Percentiles rank a stretch among this genome's conserved stretches.
Evolutionary conservation across 129 eudicot species (phyloP).

Genomic region (Scalesia atractyloides): DNA sequence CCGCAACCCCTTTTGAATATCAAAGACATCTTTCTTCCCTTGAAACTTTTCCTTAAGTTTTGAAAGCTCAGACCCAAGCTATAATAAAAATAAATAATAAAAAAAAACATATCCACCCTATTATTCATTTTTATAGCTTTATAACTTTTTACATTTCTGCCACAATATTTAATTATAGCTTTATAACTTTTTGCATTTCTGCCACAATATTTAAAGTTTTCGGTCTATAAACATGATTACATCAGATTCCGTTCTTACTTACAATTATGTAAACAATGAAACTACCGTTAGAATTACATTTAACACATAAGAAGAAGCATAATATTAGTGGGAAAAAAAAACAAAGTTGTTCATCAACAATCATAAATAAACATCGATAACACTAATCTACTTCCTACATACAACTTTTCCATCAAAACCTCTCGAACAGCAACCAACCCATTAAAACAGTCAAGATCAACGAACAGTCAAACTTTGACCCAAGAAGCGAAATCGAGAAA

Average conservation of each 20-base stretch:
- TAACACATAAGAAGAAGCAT: constrained; percentile 12
- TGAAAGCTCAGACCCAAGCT: too few relatives aligned
- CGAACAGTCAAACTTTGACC: constrained; percentile 26
- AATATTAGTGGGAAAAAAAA: constrained; percentile 18
- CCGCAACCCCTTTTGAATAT: too few relatives aligned
- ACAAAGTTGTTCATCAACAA: constrained; percentile 20
- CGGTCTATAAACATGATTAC: background rate
- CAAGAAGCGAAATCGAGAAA: constrained; percentile 22
- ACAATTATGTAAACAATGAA: background rate
- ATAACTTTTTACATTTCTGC: background rate
- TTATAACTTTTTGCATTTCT: background rate
- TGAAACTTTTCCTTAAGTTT: too few relatives aligned
- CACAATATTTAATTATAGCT: background rate
- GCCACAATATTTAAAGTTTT: background rate
- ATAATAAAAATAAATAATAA: too few relatives aligned
- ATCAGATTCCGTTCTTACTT: background rate
- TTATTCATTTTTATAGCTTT: too few relatives aligned
- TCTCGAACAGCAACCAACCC: constrained; percentile 34
- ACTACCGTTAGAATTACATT: background rate
- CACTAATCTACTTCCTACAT: constrained; percentile 25
- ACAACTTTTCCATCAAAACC: constrained; percentile 26
- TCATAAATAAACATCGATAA: constrained; percentile 14
- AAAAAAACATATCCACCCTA: too few relatives aligned
- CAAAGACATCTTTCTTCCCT: too few relatives aligned
- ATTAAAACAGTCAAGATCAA: constrained; percentile 33